These are phyloP conservation scores for Dioszegia aurantiaca DNA, from an alignment of 768 basidiomycete genomes.

Conservation along the genomic window DNA sequence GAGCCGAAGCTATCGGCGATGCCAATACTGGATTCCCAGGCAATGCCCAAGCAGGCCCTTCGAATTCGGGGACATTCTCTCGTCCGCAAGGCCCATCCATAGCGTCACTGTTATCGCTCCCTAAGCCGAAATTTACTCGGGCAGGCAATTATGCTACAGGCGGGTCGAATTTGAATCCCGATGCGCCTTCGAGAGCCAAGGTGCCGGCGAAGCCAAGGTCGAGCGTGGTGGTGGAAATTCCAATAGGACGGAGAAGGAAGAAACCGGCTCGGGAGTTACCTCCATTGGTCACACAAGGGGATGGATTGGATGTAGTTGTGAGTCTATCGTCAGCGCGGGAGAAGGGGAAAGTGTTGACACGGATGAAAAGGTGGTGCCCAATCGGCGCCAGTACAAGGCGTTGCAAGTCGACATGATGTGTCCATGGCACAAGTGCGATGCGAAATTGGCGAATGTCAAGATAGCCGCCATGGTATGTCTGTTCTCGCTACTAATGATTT, in stretches of 20 bases:
- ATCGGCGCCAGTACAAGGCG: not conserved
- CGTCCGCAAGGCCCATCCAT: too few relatives aligned
- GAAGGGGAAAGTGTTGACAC: not conserved
- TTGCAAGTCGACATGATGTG: not conserved
- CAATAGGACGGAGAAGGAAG: not conserved
- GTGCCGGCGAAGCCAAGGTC: too few relatives aligned
- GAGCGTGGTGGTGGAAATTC: not conserved
- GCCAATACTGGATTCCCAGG: not conserved
- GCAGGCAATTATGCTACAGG: too few relatives aligned
- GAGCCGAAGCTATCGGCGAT: too few relatives aligned
- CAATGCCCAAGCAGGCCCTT: not conserved
- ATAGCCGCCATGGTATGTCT: not conserved
- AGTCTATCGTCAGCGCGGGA: too few relatives aligned
- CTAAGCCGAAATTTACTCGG: too few relatives aligned
- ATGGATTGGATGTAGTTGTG: too few relatives aligned
- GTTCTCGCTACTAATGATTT: not conserved
- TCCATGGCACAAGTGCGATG: constrained; percentile 9
- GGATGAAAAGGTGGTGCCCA: not conserved
- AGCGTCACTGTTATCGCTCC: too few relatives aligned
- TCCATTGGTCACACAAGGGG: too few relatives aligned
- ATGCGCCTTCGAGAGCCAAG: too few relatives aligned
- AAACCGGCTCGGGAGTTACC: not conserved
- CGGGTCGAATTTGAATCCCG: too few relatives aligned
- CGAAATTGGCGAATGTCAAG: not conserved
- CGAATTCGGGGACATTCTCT: not conserved